These are phyloP conservation scores for Aspergillus haitiensis DNA, from an alignment of 495 filamentous ascomycete species.

Conservation along the genomic window DNA sequence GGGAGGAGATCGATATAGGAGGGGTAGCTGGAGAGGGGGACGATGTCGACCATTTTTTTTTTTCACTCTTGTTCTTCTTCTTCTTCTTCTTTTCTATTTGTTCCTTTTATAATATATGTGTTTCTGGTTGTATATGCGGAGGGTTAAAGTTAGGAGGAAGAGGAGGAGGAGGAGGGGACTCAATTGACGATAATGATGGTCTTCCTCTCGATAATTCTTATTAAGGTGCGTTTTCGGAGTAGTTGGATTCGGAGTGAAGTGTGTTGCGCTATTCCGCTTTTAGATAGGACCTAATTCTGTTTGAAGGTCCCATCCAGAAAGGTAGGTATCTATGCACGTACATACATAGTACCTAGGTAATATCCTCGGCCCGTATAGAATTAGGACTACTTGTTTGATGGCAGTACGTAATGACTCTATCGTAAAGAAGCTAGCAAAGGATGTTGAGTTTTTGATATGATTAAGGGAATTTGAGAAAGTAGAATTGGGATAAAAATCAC, in stretches of 20 bases:
- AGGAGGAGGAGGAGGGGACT: not conserved
- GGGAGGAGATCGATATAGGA: conserved; percentile 65
- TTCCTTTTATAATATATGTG: not conserved
- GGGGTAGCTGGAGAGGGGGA: conserved; percentile 50
- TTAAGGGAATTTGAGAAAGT: no score
- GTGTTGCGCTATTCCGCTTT: conserved; percentile 5
- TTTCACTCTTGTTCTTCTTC: not conserved
- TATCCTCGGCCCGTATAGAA: no score
- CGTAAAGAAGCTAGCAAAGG: no score
- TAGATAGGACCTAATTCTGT: not conserved
- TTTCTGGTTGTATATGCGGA: not conserved
- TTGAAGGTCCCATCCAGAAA: not conserved
- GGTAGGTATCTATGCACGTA: not conserved
- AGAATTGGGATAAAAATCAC: no score
- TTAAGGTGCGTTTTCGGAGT: not conserved
- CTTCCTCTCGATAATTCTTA: no score
- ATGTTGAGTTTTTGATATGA: no score
- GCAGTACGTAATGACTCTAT: no score
- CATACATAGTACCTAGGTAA: no score
- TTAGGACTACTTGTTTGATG: no score
- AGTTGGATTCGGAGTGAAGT: not conserved
- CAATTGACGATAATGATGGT: not conserved
- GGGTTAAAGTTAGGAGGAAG: not conserved
- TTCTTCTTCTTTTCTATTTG: not conserved
- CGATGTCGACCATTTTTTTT: conserved; percentile 52